Conservation (phyloP, 768 basidiomycete genomes). For the Tricholoma saponaceum region DNA sequence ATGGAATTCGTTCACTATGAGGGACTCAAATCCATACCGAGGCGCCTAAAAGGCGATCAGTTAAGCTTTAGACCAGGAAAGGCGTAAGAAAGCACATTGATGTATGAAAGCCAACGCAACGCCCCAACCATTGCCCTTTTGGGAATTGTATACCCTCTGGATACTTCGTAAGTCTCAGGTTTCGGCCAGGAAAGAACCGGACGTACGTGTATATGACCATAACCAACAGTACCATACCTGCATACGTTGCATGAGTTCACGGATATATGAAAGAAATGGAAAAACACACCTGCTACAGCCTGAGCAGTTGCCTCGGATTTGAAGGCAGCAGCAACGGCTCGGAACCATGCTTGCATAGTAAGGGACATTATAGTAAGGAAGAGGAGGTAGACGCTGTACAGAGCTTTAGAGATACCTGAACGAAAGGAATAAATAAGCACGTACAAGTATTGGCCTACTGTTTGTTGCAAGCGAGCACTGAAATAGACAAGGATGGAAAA, state of each 20-base stretch:
- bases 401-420: background rate
- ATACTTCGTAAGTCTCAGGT: background rate
- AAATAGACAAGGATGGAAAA: constrained; percentile 59
- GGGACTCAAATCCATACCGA: constrained; percentile 67
- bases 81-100: background rate
- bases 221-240: constrained; percentile 39
- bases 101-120: constrained; percentile 10
- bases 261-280: background rate
- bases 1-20: constrained; percentile 82
- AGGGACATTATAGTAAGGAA: constrained; percentile 55
- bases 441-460: constrained; percentile 63
- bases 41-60: constrained; percentile 44
- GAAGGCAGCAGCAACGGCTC: constrained; percentile 59
- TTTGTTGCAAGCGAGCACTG: constrained; percentile 50
- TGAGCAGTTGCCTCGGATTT: constrained; percentile 58
- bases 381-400: constrained; percentile 50
- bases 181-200: constrained; percentile 44
- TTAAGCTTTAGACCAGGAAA: constrained; percentile 3
- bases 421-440: constrained; percentile 21
- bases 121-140: background rate
- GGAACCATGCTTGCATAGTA: constrained; percentile 75
- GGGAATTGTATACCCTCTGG: background rate
- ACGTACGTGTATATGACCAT: constrained; percentile 52
- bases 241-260: background rate
- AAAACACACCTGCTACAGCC: constrained; percentile 30